A percentile compares a stretch with the other conserved stretches of the same genome.
phyloP scores from a whole-genome alignment of 2,329 filamentous ascomycete species.

The Cladophialophora bantiana region DNA sequence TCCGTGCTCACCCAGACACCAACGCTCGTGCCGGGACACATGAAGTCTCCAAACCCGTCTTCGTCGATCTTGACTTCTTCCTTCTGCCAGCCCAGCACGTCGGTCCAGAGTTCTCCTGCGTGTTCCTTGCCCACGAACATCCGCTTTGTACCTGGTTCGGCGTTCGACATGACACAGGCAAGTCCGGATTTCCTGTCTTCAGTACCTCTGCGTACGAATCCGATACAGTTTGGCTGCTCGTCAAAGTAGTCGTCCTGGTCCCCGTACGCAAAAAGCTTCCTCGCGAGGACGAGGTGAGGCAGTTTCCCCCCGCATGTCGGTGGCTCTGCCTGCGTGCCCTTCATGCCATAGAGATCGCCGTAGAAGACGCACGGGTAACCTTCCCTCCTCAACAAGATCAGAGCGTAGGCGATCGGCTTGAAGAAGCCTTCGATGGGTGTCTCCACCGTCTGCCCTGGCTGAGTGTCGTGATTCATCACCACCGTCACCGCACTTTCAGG shows the following conservation, averaged over 20 bases:
- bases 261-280: slow-evolving; percentile 72
- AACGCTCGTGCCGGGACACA: slow-evolving; percentile 60
- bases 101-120: slow-evolving; percentile 68
- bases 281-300: slow-evolving; percentile 65
- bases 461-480: slow-evolving; percentile 76
- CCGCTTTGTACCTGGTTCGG: slow-evolving; percentile 52
- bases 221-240: slow-evolving; percentile 65
- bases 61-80: slow-evolving; percentile 65
- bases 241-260: slow-evolving; percentile 70
- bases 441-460: slow-evolving; percentile 47
- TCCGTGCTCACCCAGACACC: slow-evolving; percentile 67
- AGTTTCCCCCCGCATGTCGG: slow-evolving; percentile 61
- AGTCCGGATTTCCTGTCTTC: slow-evolving; percentile 50
- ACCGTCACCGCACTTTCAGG: slow-evolving; percentile 69
- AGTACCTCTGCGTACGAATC: slow-evolving; percentile 62
- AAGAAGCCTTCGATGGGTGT: slow-evolving; percentile 70
- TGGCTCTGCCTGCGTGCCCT: slow-evolving; percentile 61
- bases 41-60: slow-evolving; percentile 66
- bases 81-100: slow-evolving; percentile 63
- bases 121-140: slow-evolving; percentile 69
- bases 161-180: slow-evolving; percentile 65
- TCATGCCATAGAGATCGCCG: slow-evolving; percentile 72
- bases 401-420: slow-evolving; percentile 73
- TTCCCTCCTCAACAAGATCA: slow-evolving; percentile 69
- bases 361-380: slow-evolving; percentile 75